Base-by-base conservation (phyloP, 805 yeast genomes). In the Candida piceae region DNA sequence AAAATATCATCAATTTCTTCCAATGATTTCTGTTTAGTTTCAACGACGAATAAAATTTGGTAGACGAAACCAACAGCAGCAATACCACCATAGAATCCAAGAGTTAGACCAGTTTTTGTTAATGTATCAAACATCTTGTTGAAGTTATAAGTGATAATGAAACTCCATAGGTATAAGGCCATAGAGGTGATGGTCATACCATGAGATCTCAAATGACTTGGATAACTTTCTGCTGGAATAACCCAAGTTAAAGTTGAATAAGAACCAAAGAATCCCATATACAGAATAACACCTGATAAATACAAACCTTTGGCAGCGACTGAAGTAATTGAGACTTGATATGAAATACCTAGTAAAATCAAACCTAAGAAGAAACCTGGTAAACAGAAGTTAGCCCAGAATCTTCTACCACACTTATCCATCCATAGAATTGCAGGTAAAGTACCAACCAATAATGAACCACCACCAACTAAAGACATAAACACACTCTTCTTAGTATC, bases 391-490 rank as follows among this genome's bases (percentile, higher is more conserved):
- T 75, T 76, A 40, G 80, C 80, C 83, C 84, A 78, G 33, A 67
- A 61, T 52, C 79, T 64, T 57, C 80, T 65, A 22, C 80, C 80
- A 46, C 70, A 73, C 28, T 63, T 60, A 48, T 71, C 84, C 80
- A 68, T 74, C 57, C 57, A 76, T 39, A 74, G 46, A 36, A 78
- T 70, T 11, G 83, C 84, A 17, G 84, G 84, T 48, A 79, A 77
- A 8, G 84, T 73, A 50, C 84, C 85, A 9, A 79, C 31, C 45
- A 78, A 55, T 30, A 78, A 58, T 1, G 83, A 64, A 25, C 80
- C 84, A 49, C 84, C 84, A 35, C 83, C 83, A 16, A 78, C 84
- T 52, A 77, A 67, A 7, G 84, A 77, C 84, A 78, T 77, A 49
- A 76, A 74, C 7, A 78, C 81, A 17, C 80, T 62, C 35, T 69